A percentile compares a stretch with the other conserved stretches of the same genome.
Conservation (phyloP, 768 basidiomycete genomes). For the Boletus eberwhitei region DNA sequence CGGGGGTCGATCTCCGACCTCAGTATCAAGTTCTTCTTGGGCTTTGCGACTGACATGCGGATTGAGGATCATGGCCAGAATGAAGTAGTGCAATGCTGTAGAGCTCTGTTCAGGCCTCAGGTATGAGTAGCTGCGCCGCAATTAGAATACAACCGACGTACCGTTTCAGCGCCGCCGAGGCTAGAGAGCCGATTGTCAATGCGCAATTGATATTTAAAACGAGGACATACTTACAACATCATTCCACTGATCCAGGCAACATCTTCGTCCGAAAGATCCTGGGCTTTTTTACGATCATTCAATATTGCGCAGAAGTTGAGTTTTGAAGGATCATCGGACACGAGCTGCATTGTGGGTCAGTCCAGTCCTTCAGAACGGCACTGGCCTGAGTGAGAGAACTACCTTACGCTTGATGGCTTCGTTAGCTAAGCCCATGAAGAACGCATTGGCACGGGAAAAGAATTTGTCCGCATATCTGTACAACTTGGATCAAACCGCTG, state of each 20-base stretch:
- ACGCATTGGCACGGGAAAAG: constrained; percentile 2
- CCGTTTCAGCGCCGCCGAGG: constrained; percentile 8
- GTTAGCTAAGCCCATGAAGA: neutral
- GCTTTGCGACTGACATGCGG: constrained; percentile 1
- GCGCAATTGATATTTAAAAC: too few species aligned
- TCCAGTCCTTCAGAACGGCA: neutral
- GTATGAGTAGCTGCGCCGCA: neutral
- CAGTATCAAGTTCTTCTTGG: constrained; percentile 3
- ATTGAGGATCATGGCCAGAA: constrained; percentile 6
- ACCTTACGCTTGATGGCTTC: constrained; percentile 8
- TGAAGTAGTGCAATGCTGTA: constrained; percentile 3
- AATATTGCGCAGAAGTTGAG: constrained; percentile 4
- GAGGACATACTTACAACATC: constrained; percentile 3
- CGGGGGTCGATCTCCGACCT: constrained; percentile 3
- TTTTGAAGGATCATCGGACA: constrained; percentile 1
- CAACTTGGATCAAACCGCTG: neutral
- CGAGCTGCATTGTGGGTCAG: neutral
- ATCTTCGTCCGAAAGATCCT: constrained; percentile 5
- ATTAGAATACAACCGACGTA: neutral
- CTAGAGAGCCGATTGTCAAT: neutral
- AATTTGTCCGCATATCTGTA: constrained; percentile 5
- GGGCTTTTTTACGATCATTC: constrained; percentile 1
- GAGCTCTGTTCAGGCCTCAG: neutral
- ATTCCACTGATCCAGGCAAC: constrained; percentile 8
- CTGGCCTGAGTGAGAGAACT: neutral